A percentile compares a stretch with the other conserved stretches of the same genome.
Evolutionary conservation across 108 stramenopile species (phyloP).

Genomic region (Asterionellopsis glacialis): DNA sequence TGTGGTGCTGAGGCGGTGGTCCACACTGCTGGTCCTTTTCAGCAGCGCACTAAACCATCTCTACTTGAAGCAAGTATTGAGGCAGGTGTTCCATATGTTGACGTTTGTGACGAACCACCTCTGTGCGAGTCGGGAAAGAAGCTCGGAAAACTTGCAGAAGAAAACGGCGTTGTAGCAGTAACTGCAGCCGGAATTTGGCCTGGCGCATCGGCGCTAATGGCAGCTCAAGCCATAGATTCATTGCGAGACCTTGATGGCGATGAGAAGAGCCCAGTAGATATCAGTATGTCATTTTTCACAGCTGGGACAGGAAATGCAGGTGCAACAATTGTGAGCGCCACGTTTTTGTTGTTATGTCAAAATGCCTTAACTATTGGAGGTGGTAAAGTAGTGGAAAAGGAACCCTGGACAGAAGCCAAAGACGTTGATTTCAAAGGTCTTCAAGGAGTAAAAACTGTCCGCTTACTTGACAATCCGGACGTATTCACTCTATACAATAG

Average conservation of each 20-base stretch:
- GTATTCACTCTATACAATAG: slow-evolving; percentile 19
- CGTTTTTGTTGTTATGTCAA: slow-evolving; percentile 76
- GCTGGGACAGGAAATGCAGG: slow-evolving; percentile 84
- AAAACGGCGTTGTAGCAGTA: slow-evolving; percentile 35
- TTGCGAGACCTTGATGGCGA: not conserved
- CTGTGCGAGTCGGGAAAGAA: slow-evolving; percentile 44
- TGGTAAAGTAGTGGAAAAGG: slow-evolving; percentile 32
- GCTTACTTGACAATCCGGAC: slow-evolving; percentile 72
- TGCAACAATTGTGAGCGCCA: slow-evolving; percentile 74
- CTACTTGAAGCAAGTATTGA: slow-evolving; percentile 48
- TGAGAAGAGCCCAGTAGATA: slow-evolving; percentile 18
- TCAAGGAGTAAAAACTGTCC: slow-evolving; percentile 54
- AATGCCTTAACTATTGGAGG: slow-evolving; percentile 48
- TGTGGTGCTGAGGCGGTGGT: slow-evolving; percentile 40
- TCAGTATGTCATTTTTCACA: slow-evolving; percentile 76
- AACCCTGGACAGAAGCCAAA: slow-evolving; percentile 24
- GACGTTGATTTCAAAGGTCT: slow-evolving; percentile 45
- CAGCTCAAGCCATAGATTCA: slow-evolving; percentile 10
- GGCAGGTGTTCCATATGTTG: slow-evolving; percentile 56
- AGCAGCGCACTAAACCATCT: slow-evolving; percentile 44
- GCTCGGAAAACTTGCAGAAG: slow-evolving; percentile 23
- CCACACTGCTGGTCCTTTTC: slow-evolving; percentile 86
- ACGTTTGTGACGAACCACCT: slow-evolving; percentile 86
- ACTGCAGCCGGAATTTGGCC: slow-evolving; percentile 56
- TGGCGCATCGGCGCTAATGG: slow-evolving; percentile 45